Percentiles rank a stretch among this genome's conserved stretches.
These are phyloP conservation scores for Suillus weaverae DNA, from an alignment of 768 basidiomycete species.

Conservation along the genomic window DNA sequence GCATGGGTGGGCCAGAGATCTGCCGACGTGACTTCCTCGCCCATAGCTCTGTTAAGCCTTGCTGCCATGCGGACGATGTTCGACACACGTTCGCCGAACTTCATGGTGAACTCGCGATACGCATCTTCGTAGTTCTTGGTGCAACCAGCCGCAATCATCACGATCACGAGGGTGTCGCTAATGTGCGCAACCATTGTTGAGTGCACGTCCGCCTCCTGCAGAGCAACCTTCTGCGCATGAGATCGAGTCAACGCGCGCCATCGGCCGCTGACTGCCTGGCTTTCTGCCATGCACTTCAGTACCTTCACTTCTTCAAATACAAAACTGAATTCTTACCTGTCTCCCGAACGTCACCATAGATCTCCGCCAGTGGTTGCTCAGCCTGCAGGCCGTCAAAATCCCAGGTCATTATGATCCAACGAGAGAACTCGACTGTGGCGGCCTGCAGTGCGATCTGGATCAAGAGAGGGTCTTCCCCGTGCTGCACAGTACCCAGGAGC, in stretches of 20 bases:
- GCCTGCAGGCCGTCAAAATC: slow-evolving; percentile 32
- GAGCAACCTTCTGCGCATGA: slow-evolving; percentile 37
- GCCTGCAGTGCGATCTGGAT: slow-evolving; percentile 39
- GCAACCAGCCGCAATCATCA: slow-evolving; percentile 43
- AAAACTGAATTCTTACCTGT: slow-evolving; percentile 35
- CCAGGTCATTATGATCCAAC: slow-evolving; percentile 37
- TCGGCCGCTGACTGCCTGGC: slow-evolving; percentile 51
- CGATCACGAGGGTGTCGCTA: slow-evolving; percentile 43
- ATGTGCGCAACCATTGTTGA: slow-evolving; percentile 44
- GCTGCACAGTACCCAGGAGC: slow-evolving; percentile 24
- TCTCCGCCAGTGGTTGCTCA: slow-evolving; percentile 28
- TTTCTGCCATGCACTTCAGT: slow-evolving; percentile 34
- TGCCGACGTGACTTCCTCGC: slow-evolving; percentile 56
- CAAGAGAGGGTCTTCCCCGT: slow-evolving; percentile 39
- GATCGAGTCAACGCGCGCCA: slow-evolving; percentile 57
- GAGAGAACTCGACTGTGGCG: slow-evolving; percentile 31
- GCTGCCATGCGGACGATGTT: slow-evolving; percentile 35
- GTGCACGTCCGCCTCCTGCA: slow-evolving; percentile 34
- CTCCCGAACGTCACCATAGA: slow-evolving; percentile 42
- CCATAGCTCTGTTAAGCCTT: slow-evolving; percentile 47
- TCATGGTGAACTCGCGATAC: slow-evolving; percentile 32
- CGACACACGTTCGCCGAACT: slow-evolving; percentile 35
- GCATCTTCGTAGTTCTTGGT: slow-evolving; percentile 32
- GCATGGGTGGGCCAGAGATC: slow-evolving; percentile 55
- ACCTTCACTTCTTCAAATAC: background rate